A percentile compares a stretch with the other conserved stretches of the same genome.
These are phyloP conservation scores for Wickerhamiella domercqiae DNA, from an alignment of 805 yeast genomes.

Conservation along the genomic window DNA sequence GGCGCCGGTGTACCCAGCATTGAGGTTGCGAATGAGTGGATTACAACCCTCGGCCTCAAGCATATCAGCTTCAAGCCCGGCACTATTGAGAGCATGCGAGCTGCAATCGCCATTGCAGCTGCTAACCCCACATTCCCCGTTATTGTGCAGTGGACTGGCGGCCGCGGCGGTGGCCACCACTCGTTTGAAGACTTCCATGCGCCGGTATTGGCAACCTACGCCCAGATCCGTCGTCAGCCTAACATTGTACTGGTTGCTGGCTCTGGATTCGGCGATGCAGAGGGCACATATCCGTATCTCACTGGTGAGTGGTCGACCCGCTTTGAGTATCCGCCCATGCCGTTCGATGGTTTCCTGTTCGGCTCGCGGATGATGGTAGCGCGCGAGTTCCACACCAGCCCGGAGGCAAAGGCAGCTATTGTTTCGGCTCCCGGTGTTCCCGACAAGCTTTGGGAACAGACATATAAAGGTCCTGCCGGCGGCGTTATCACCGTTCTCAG, in stretches of 20 bases:
- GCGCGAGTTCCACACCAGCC: slow-evolving; percentile 86
- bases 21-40: slow-evolving; percentile 94
- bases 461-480: slow-evolving; percentile 91
- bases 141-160: slow-evolving; percentile 99
- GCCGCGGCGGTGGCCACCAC: slow-evolving; percentile 99
- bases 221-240: slow-evolving; percentile 79
- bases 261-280: slow-evolving; percentile 95
- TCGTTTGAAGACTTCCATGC: slow-evolving; percentile 98
- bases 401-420: slow-evolving; percentile 85
- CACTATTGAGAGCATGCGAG: slow-evolving; percentile 80
- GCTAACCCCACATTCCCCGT: slow-evolving; percentile 95
- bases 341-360: slow-evolving; percentile 90
- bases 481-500: slow-evolving; percentile 93
- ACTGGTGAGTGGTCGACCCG: slow-evolving; percentile 91
- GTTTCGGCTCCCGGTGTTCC: slow-evolving; percentile 81
- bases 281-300: slow-evolving; percentile 92
- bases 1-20: slow-evolving; percentile 99
- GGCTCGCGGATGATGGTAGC: slow-evolving; percentile 98
- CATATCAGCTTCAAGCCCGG: slow-evolving; percentile 97
- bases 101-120: slow-evolving; percentile 78
- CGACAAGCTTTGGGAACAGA: slow-evolving; percentile 81
- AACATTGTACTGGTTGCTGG: slow-evolving; percentile 91
- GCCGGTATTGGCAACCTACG: slow-evolving; percentile 89
- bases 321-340: slow-evolving; percentile 94
- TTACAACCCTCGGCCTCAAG: slow-evolving; percentile 78